A percentile compares a stretch with the other conserved stretches of the same genome.
These are phyloP conservation scores for Ogataea henricii DNA, from an alignment of 805 yeast genomes.

Conservation along the genomic window DNA sequence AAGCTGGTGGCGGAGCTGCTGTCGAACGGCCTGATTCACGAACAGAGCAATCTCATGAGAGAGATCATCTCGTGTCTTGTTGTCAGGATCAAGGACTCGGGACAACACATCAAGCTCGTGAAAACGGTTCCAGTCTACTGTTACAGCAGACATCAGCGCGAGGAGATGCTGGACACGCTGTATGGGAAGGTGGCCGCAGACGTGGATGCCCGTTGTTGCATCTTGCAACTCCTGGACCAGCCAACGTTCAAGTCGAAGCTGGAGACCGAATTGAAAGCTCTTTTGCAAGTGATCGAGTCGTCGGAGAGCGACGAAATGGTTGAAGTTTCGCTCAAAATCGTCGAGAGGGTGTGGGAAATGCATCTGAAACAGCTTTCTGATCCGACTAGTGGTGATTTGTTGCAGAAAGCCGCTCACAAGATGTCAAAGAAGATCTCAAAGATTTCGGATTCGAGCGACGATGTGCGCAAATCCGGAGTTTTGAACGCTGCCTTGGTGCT, in stretches of 20 bases:
- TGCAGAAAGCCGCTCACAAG: constrained; percentile 12
- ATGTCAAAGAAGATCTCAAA: constrained; percentile 5
- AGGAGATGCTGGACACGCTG: constrained; percentile 29
- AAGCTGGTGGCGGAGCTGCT: constrained; percentile 30
- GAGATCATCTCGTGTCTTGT: constrained; percentile 19
- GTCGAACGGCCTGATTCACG: constrained; percentile 45
- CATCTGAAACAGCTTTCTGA: constrained; percentile 44
- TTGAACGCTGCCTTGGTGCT: constrained; percentile 13
- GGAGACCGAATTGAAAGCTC: constrained; percentile 38
- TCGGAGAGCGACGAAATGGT: constrained; percentile 15
- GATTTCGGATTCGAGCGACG: background rate
- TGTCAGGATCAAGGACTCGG: background rate
- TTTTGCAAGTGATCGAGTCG: constrained; percentile 16
- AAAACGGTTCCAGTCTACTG: constrained; percentile 52
- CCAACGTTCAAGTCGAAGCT: constrained; percentile 57
- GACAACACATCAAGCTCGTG: constrained; percentile 9
- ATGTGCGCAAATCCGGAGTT: background rate
- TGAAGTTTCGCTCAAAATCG: constrained; percentile 28
- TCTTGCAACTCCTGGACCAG: constrained; percentile 45
- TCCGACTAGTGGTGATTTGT: constrained; percentile 25
- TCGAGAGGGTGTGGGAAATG: constrained; percentile 41
- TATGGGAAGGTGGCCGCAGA: constrained; percentile 1
- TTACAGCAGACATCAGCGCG: constrained; percentile 39
- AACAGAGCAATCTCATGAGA: constrained; percentile 44
- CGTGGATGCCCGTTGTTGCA: constrained; percentile 2